A percentile compares a stretch with the other conserved stretches of the same genome.
Conservation (phyloP, 192 early-diverging fungal genomes). For the Coemansia aciculifera region DNA sequence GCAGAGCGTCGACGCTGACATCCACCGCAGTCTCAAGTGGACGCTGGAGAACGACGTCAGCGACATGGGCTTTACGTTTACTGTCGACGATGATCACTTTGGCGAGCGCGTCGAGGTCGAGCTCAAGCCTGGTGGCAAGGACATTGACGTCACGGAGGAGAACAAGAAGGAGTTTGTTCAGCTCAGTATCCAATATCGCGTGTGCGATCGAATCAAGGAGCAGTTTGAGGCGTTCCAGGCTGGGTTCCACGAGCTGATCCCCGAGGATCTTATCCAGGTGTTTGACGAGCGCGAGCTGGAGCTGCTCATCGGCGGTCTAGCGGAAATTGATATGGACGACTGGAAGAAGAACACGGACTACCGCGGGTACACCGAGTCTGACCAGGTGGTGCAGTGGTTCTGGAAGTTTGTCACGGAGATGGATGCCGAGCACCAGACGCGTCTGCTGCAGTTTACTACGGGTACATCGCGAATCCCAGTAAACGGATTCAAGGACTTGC, state of each 20-base stretch:
- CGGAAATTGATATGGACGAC: slow-evolving; percentile 95
- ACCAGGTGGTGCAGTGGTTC: slow-evolving; percentile 95
- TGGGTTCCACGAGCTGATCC: slow-evolving; percentile 95
- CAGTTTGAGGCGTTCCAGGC: slow-evolving; percentile 94
- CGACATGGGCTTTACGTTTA: slow-evolving; percentile 84
- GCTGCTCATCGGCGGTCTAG: slow-evolving; percentile 94
- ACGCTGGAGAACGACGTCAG: slow-evolving; percentile 90
- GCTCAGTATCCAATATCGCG: slow-evolving; percentile 85
- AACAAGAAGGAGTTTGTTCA: slow-evolving; percentile 97
- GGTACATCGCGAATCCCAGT: slow-evolving; percentile 97
- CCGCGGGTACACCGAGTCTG: slow-evolving; percentile 94
- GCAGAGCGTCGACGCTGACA: slow-evolving; percentile 93
- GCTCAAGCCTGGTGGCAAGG: slow-evolving; percentile 81
- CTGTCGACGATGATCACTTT: slow-evolving; percentile 93
- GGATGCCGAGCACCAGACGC: slow-evolving; percentile 93
- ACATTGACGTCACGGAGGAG: slow-evolving; percentile 93
- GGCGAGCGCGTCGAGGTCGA: slow-evolving; percentile 87
- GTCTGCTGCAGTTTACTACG: slow-evolving; percentile 95
- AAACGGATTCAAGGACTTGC: slow-evolving; percentile 98
- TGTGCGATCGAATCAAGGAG: slow-evolving; percentile 88
- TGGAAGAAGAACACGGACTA: slow-evolving; percentile 99
- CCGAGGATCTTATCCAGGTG: slow-evolving; percentile 90
- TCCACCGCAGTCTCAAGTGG: slow-evolving; percentile 91
- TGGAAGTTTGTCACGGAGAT: slow-evolving; percentile 87
- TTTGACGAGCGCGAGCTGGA: slow-evolving; percentile 99